Evolutionary conservation across 1,284 basidiomycete genomes (phyloP), one percentile per base, ranked within the genome.

Genomic region (Trichosporon coremiiforme): DNA sequence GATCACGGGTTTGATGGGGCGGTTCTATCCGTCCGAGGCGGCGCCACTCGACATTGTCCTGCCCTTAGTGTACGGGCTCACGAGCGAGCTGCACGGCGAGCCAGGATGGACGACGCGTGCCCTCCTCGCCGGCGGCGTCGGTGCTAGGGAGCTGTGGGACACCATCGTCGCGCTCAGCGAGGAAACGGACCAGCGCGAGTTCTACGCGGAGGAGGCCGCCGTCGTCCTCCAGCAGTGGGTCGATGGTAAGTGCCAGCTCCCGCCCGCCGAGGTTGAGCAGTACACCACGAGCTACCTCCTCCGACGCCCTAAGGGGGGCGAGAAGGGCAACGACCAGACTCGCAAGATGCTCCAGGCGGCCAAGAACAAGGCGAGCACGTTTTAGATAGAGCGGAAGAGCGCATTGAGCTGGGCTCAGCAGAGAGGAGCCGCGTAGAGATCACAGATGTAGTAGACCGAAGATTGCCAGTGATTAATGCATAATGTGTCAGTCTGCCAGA

Each of bases 1-100:
- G 8, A 84, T 95, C 12, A 87, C 90, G 20, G 87, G 90, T 0
- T 85, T 96, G 6, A 92, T 91, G 15, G 89, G 91, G 75, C 87
- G 91, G 36, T 96, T 94, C 82, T 94, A 92, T 81, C 93, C 94
- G 0, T 95, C 94, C 1, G 93, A 96, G 75, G 90, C 90, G 6
- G 66, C 72, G 35, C 66, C 69, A 10, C 53, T 71, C 75, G 81
- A 82, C 68, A 74, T 82, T 33, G 75, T 82, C 35, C 67, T 82
- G 0, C 77, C 78, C 1, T 73, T 80, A 10, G 76, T 80, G 22
- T 82, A 79, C 65, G 29, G 77, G 77, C 13, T 78, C 73, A 77
- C 67, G 15, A 33, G 29, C 57, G 57, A 35, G 31, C 57, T 60
- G 9, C 31, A 60, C 29, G 57, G 57, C 29, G 57, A 60, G 57